Base-by-base conservation (phyloP, 768 basidiomycete genomes). In the Mycena rebaudengoi region DNA sequence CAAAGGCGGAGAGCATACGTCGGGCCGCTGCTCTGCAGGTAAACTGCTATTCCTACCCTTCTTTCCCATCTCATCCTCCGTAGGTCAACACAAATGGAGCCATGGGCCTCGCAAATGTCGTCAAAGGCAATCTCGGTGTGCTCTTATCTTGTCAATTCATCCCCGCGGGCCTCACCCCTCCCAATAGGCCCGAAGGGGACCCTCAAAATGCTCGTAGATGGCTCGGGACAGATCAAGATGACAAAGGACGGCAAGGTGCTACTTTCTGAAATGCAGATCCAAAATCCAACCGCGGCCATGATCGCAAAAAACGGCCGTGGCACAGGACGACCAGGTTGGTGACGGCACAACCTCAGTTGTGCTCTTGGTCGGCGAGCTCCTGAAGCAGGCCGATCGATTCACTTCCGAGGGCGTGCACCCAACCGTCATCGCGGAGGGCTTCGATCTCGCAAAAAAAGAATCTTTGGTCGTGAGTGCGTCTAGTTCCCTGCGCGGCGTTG, bases 241-340 rank as follows among this genome's bases (percentile, higher is more conserved):
- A 99, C 98, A 67, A 99, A 99, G 84, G 98, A 99, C 73, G 98
- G 98, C 66, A 99, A 99, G 81, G 97, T 98, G 40, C 80, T 99
- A 58, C 84, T 99, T 61, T 97, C 96, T 40, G 98, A 99, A 82
- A 99, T 99, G 98, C 98, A 99, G 81, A 99, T 99, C 70, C 92
- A 94, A 80, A 99, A 99, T 76, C 98, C 98, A 29, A 99, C 98
- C 4, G 98, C 98, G 18, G 96, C 98, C 30, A 97, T 99, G 95
- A 95, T 99, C 73, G 98, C 98, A 45, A 89, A 96, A n/a, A 52
- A 98, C 98, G 41, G 98, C 98, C 14, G 97, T 98, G 23, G 97
- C 98, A 4, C 98, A 99, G 76, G 98, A 99, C 70, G 98, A 99
- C 73, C 96, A 98, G 85, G 96, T 98, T 43, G 98, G 98, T 66